phyloP scores from a whole-genome alignment of 768 basidiomycete species.

The Tylopilus vinaceipallidus region DNA sequence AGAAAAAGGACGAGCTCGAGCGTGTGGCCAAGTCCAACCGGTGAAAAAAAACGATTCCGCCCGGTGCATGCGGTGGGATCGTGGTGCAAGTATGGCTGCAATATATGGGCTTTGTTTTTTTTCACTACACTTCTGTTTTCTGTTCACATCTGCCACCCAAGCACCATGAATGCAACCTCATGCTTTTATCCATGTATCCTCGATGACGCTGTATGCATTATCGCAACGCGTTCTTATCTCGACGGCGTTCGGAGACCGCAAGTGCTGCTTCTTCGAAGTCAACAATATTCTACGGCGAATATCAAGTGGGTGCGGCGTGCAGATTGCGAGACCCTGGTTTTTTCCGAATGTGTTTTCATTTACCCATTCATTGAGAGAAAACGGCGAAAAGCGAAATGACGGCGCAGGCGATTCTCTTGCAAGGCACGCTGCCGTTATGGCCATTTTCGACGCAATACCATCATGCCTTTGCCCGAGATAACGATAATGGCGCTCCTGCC shows the following conservation, averaged over 20 bases:
- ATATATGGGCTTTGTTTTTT: slow-evolving; percentile 18
- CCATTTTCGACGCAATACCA: too few species aligned
- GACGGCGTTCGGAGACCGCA: background rate
- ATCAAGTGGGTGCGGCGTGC: background rate
- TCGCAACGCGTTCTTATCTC: slow-evolving; percentile 7
- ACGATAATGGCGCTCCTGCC: background rate
- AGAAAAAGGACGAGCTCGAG: slow-evolving; percentile 99
- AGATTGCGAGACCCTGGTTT: slow-evolving; percentile 9
- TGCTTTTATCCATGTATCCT: slow-evolving; percentile 22
- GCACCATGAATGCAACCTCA: slow-evolving; percentile 26
- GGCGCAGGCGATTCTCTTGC: background rate
- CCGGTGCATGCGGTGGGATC: slow-evolving; percentile 5
- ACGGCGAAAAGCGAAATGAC: slow-evolving; percentile 5
- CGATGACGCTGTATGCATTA: slow-evolving; percentile 12
- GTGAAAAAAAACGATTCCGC: slow-evolving; percentile 51
- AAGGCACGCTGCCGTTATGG: too few species aligned
- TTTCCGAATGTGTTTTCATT: slow-evolving; percentile 13
- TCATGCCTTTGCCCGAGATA: too few species aligned
- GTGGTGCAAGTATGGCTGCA: slow-evolving; percentile 24
- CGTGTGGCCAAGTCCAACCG: slow-evolving; percentile 99
- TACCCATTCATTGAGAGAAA: background rate
- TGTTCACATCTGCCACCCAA: slow-evolving; percentile 9
- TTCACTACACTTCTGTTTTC: slow-evolving; percentile 4
- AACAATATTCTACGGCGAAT: background rate
- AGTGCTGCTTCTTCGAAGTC: background rate